phyloP scores from a whole-genome alignment of 2,329 filamentous ascomycete species.

The Ophiognomonia clavigignenti-juglandacearum region DNA sequence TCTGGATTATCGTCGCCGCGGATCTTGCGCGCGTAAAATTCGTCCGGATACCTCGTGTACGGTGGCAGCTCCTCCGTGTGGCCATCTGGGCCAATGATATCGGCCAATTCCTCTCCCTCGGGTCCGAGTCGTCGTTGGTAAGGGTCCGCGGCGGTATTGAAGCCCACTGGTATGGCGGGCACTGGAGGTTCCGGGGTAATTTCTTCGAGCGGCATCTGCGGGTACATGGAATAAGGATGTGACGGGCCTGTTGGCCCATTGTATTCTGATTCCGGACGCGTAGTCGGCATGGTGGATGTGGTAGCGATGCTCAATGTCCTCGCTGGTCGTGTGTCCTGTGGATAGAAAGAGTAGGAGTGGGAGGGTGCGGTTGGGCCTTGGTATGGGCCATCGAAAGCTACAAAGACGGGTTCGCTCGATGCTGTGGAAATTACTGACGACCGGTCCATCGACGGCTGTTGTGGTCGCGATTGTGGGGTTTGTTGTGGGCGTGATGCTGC shows the following conservation, averaged over 20 bases:
- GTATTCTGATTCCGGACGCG: slow-evolving; percentile 40
- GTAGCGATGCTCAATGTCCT: slow-evolving; percentile 64
- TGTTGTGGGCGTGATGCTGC: slow-evolving; percentile 11
- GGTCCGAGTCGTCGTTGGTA: slow-evolving; percentile 72
- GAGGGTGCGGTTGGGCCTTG: slow-evolving; percentile 68
- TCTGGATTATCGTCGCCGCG: slow-evolving; percentile 23
- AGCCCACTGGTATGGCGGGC: slow-evolving; percentile 63
- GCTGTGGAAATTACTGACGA: slow-evolving; percentile 30
- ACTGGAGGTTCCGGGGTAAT: slow-evolving; percentile 30
- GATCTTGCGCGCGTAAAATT: slow-evolving; percentile 55
- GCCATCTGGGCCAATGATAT: slow-evolving; percentile 81
- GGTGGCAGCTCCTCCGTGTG: slow-evolving; percentile 89
- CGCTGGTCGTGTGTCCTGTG: slow-evolving; percentile 69
- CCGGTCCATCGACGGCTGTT: slow-evolving; percentile 17
- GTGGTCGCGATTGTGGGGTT: no score
- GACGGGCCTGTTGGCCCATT: slow-evolving; percentile 62
- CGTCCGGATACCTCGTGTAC: slow-evolving; percentile 84
- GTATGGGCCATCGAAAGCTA: slow-evolving; percentile 62
- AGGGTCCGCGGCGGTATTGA: slow-evolving; percentile 59
- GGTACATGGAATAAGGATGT: slow-evolving; percentile 83
- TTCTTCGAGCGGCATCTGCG: slow-evolving; percentile 68
- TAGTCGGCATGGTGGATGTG: slow-evolving; percentile 35
- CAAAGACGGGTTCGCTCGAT: slow-evolving; percentile 34
- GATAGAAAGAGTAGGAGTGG: slow-evolving; percentile 81
- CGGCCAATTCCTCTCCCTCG: slow-evolving; percentile 80